These are phyloP conservation scores for Penicillium nordicum DNA, from an alignment of 2,329 filamentous ascomycete species.

Conservation along the genomic window DNA sequence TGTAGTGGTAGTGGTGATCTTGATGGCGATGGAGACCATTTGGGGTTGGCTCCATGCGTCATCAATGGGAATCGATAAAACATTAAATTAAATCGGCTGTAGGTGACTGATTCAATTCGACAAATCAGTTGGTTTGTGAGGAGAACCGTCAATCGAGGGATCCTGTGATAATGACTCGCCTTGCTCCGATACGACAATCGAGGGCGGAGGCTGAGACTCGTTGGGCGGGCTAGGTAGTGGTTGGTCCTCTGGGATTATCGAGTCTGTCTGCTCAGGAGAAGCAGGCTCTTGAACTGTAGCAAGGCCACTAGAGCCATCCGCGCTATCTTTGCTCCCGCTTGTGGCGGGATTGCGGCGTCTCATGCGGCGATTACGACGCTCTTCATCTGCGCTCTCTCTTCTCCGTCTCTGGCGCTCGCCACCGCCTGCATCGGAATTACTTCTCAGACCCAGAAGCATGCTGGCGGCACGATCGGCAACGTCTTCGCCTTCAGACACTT, in stretches of 20 bases:
- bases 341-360: constrained; percentile 58
- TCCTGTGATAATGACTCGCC: constrained; percentile 20
- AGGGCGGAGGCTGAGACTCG: constrained; percentile 28
- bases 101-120: constrained; percentile 20
- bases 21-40: constrained; percentile 18
- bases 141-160: constrained; percentile 19
- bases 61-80: constrained; percentile 22
- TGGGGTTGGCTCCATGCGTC: neutral
- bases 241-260: constrained; percentile 20
- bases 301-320: constrained; percentile 27
- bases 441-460: constrained; percentile 77
- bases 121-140: constrained; percentile 23
- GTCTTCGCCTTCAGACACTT: constrained; percentile 59
- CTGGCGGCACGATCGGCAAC: constrained; percentile 81
- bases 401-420: constrained; percentile 59
- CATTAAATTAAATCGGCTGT: constrained; percentile 29
- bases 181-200: constrained; percentile 39
- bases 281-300: constrained; percentile 32
- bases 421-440: constrained; percentile 56
- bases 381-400: constrained; percentile 74
- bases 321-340: constrained; percentile 37
- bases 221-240: constrained; percentile 23
- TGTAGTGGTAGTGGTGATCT: constrained; percentile 11
- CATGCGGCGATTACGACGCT: constrained; percentile 64
- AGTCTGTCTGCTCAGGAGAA: constrained; percentile 28